These are phyloP conservation scores for Trametes maxima DNA, from an alignment of 768 basidiomycete species.

Conservation along the genomic window DNA sequence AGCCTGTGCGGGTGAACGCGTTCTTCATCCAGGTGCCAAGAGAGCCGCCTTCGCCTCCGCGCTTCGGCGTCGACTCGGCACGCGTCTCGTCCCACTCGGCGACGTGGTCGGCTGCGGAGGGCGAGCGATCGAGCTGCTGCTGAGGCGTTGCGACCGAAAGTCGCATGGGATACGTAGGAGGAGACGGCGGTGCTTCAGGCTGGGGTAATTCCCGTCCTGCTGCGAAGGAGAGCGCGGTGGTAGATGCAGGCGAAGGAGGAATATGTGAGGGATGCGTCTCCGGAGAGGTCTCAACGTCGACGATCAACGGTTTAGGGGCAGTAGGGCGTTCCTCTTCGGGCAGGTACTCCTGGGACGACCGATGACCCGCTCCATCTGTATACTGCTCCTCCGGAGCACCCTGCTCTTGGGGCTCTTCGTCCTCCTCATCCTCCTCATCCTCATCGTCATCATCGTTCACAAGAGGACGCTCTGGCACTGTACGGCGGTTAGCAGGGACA, in stretches of 20 bases:
- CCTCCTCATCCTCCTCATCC: slow-evolving; percentile 41
- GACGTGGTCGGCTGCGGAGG: slow-evolving; percentile 35
- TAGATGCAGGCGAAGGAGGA: slow-evolving; percentile 53
- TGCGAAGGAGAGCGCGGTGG: slow-evolving; percentile 45
- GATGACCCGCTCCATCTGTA: slow-evolving; percentile 39
- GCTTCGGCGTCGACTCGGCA: slow-evolving; percentile 49
- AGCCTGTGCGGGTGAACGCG: slow-evolving; percentile 65
- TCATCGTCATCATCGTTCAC: slow-evolving; percentile 59
- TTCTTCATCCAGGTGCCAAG: slow-evolving; percentile 68
- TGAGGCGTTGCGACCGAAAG: slow-evolving; percentile 65
- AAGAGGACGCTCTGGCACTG: slow-evolving; percentile 67
- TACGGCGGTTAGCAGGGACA: slow-evolving; percentile 10
- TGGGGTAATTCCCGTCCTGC: slow-evolving; percentile 39
- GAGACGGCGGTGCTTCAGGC: slow-evolving; percentile 51
- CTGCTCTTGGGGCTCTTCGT: slow-evolving; percentile 11
- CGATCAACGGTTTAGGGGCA: slow-evolving; percentile 61
- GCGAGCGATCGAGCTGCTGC: slow-evolving; percentile 63
- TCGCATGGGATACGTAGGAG: slow-evolving; percentile 55
- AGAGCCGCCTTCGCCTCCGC: slow-evolving; percentile 51
- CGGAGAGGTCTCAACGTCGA: slow-evolving; percentile 64
- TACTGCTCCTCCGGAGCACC: slow-evolving; percentile 7
- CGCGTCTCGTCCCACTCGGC: slow-evolving; percentile 35
- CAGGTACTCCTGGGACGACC: slow-evolving; percentile 49
- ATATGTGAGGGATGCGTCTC: slow-evolving; percentile 47
- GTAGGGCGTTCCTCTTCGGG: slow-evolving; percentile 45